These are phyloP conservation scores for Mortierella sp. DNA, from an alignment of 371 early-diverging fungal genomes.

Conservation along the genomic window DNA sequence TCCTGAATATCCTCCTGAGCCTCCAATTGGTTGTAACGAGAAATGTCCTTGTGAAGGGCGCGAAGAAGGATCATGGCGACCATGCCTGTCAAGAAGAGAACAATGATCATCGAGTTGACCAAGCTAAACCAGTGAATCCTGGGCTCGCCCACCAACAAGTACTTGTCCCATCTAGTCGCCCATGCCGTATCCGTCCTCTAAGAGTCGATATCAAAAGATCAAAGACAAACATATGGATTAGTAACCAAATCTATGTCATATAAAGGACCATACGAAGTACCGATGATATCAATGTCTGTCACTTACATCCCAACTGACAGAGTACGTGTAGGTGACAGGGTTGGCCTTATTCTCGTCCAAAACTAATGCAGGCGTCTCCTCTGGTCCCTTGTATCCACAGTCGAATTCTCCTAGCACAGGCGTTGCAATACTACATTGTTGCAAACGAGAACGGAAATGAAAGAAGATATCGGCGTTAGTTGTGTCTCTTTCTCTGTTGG, in stretches of 20 bases:
- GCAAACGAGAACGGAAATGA: not conserved
- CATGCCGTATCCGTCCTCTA: conserved; percentile 79
- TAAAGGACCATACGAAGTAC: not conserved
- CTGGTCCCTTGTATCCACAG: conserved; percentile 56
- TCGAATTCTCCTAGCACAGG: conserved; percentile 40
- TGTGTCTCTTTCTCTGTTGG: too few relatives aligned
- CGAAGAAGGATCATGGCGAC: conserved; percentile 89
- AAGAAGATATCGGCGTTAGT: not conserved
- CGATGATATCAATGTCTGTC: not conserved
- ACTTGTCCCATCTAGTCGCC: conserved; percentile 97
- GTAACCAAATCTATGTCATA: too few relatives aligned
- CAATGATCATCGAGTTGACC: conserved; percentile 93
- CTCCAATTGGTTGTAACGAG: conserved; percentile 87
- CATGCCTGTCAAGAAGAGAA: conserved; percentile 92
- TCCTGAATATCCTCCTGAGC: conserved; percentile 89
- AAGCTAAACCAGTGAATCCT: conserved; percentile 87
- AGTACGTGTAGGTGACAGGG: conserved; percentile 86
- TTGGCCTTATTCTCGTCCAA: conserved; percentile 67
- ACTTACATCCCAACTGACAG: conserved; percentile 85
- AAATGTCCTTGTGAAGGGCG: conserved; percentile 88
- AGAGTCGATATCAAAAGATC: not conserved
- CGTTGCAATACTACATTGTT: conserved; percentile 28
- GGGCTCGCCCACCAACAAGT: conserved; percentile 88
- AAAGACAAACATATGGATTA: not conserved
- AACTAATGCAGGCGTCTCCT: conserved; percentile 59